Evolutionary conservation across 768 basidiomycete species (phyloP).

Genomic region (Sutorius australiensis): DNA sequence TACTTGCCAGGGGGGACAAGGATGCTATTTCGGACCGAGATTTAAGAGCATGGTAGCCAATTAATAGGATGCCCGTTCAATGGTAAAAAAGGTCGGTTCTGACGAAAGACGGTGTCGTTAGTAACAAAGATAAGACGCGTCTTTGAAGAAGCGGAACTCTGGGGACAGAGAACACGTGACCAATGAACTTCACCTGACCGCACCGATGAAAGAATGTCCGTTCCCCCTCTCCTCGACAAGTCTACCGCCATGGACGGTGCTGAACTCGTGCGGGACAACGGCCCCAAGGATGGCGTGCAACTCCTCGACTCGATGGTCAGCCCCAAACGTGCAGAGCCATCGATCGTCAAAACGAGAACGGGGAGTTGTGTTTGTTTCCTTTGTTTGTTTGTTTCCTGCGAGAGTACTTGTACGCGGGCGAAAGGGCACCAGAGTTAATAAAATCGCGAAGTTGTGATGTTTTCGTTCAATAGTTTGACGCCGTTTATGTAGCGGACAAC

Average conservation of each 20-base stretch:
- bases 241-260: neutral
- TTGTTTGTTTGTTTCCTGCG: neutral
- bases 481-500: neutral
- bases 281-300: constrained; percentile 8
- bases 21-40: neutral
- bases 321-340: constrained; percentile 62
- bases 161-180: constrained; percentile 9
- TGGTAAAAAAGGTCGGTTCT: neutral
- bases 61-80: no score
- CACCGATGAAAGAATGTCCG: constrained; percentile 2
- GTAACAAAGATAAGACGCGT: neutral
- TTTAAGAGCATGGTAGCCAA: neutral
- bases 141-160: neutral
- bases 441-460: neutral
- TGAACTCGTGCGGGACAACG: constrained; percentile 7
- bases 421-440: neutral
- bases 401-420: no score
- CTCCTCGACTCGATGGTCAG: constrained; percentile 59
- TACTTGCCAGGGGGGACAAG: neutral
- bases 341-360: constrained; percentile 75
- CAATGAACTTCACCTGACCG: neutral
- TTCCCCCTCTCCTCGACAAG: constrained; percentile 6
- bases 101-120: neutral
- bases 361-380: no score
- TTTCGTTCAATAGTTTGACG: neutral